A percentile compares a stretch with the other conserved stretches of the same genome.
Conservation (phyloP, 73 alveolate genomes). For the Halteria grandinella region DNA sequence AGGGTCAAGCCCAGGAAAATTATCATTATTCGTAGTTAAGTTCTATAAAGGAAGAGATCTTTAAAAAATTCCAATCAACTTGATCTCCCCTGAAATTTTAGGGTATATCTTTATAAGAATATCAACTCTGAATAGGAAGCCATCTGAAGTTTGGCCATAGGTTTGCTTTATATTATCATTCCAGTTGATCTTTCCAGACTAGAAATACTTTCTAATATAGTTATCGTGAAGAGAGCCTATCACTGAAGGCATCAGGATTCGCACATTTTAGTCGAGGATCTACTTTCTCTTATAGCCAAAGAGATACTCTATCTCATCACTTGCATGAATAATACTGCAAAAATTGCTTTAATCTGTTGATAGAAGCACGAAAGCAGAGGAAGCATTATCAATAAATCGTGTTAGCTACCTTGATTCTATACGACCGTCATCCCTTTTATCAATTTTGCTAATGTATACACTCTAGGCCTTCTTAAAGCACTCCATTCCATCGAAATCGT, state of each 20-base stretch:
- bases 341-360: constrained; percentile 4
- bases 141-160: not conserved
- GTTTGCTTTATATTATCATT: too few species aligned
- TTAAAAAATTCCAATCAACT: constrained; percentile 48
- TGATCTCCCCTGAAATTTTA: not conserved
- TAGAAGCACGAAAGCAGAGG: constrained; percentile 35
- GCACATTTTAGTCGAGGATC: constrained; percentile 24
- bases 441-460: not conserved
- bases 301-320: constrained; percentile 26
- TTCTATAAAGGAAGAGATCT: too few species aligned
- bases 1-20: too few species aligned
- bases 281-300: constrained; percentile 36
- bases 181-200: too few species aligned
- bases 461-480: constrained; percentile 6
- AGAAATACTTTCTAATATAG: too few species aligned
- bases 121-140: constrained; percentile 5
- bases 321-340: constrained; percentile 34
- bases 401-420: constrained; percentile 7
- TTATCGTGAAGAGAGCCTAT: too few species aligned
- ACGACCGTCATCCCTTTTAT: too few species aligned
- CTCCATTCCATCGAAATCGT: constrained; percentile 26
- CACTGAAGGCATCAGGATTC: too few species aligned
- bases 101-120: constrained; percentile 50
- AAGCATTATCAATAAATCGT: constrained; percentile 34
- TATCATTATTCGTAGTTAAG: too few species aligned